A percentile compares a stretch with the other conserved stretches of the same genome.
phyloP scores from a whole-genome alignment of 352 stramenopile genomes.

The Thalassiosira exigua region DNA sequence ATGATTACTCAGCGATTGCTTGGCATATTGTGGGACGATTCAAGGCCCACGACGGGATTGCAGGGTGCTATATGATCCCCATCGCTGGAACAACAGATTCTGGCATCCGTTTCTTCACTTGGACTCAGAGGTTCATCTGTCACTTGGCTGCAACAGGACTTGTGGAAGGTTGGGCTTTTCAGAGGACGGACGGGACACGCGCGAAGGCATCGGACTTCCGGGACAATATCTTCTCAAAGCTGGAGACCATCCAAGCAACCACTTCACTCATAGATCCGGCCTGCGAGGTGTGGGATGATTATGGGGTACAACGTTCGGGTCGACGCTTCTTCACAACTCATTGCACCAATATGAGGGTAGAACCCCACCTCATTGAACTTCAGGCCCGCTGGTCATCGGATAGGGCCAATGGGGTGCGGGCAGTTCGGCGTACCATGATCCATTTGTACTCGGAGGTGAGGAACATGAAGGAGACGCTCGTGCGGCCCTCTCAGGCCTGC shows the following conservation, averaged over 20 bases:
- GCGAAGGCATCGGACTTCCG: constrained; percentile 12
- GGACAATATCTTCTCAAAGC: constrained; percentile 22
- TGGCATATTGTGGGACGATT: constrained; percentile 32
- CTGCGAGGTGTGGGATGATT: constrained; percentile 15
- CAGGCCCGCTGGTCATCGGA: neutral
- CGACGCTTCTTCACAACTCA: constrained; percentile 8
- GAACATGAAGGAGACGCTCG: constrained; percentile 23
- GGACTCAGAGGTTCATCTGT: constrained; percentile 20
- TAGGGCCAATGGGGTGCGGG: neutral
- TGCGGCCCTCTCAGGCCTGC: neutral
- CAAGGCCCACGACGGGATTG: constrained; percentile 9
- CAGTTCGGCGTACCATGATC: constrained; percentile 5
- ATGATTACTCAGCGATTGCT: constrained; percentile 16
- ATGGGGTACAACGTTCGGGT: constrained; percentile 19
- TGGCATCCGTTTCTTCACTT: constrained; percentile 20
- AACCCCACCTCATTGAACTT: neutral
- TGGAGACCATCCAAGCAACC: constrained; percentile 16
- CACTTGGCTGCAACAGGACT: constrained; percentile 4
- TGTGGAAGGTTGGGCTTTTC: constrained; percentile 16
- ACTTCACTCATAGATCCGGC: constrained; percentile 12
- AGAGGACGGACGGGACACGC: constrained; percentile 1
- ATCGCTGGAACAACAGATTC: constrained; percentile 13
- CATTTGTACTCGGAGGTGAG: constrained; percentile 17
- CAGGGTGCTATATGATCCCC: constrained; percentile 22
- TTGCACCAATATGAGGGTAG: neutral